A percentile compares a stretch with the other conserved stretches of the same genome.
These are phyloP conservation scores for Gremmenia infestans DNA, from an alignment of 2,329 filamentous ascomycete genomes.

Conservation along the genomic window DNA sequence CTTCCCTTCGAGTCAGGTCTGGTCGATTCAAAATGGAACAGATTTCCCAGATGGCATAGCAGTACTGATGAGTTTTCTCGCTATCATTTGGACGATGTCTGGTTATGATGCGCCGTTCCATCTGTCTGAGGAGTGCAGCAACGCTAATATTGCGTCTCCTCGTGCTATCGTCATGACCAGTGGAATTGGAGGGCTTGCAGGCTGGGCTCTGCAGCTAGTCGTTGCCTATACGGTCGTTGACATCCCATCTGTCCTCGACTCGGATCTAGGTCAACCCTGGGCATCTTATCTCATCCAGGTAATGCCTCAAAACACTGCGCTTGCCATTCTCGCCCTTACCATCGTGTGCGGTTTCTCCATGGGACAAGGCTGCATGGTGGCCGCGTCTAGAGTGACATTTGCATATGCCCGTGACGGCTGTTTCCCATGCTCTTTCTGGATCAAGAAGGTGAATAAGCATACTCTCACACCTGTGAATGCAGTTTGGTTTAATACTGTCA, in stretches of 20 bases:
- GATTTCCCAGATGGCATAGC: conserved; percentile 63
- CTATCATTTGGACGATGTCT: conserved; percentile 65
- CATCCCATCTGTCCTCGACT: conserved; percentile 50
- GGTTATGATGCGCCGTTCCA: conserved; percentile 68
- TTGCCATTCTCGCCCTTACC: conserved; percentile 55
- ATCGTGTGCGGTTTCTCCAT: conserved; percentile 64
- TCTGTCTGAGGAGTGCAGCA: conserved; percentile 70
- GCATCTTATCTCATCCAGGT: conserved; percentile 63
- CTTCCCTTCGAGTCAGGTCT: conserved; percentile 53
- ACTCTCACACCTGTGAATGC: conserved; percentile 64
- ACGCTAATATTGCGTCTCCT: conserved; percentile 64
- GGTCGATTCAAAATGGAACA: conserved; percentile 63
- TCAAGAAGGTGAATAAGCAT: conserved; percentile 52
- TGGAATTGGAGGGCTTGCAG: conserved; percentile 58
- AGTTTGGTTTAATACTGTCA: conserved; percentile 56
- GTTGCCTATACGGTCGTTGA: conserved; percentile 64
- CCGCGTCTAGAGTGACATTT: conserved; percentile 59
- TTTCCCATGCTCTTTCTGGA: conserved; percentile 55
- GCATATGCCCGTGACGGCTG: conserved; percentile 65
- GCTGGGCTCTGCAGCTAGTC: conserved; percentile 70
- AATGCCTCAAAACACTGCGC: conserved; percentile 51
- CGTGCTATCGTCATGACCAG: conserved; percentile 69
- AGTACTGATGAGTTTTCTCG: conserved; percentile 66
- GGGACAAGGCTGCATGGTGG: conserved; percentile 67
- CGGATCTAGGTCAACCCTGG: conserved; percentile 63